Evolutionary conservation across 805 yeast genomes (phyloP), one percentile per base, ranked within the genome.

Genomic region (Zygoascus ofunaensis): DNA sequence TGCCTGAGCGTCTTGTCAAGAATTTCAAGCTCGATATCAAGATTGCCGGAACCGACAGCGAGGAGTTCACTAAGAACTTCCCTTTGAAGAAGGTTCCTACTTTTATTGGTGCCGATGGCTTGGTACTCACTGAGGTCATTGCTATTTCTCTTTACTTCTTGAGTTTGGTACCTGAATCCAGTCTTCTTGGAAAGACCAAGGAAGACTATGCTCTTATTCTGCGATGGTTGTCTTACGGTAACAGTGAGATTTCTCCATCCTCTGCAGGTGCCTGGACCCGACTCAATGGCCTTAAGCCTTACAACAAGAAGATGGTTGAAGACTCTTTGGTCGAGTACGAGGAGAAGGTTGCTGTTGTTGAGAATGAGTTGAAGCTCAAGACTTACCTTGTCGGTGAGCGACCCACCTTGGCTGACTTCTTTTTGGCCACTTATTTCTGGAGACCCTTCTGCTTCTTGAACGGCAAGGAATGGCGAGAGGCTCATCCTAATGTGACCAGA

Each of bases 211-310:
- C 84, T 48, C 65, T 65, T 56, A 70, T 87, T 57, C 63, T 87
- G 55, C 79, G 71, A 68, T 87, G 94, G 94, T 57, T 80, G 63
- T 84, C 95, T 2, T 68, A 84, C 55, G 71, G 79, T 63, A 85
- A 82, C 72, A 57, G 75, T 55, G 95, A 89, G 56, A 55, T 82
- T 47, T 61, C 81, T 53, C 57, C 68, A 39, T 56, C 65, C 46
- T 55, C 72, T 42, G 73, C 74, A 47, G 56, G 52, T 33, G 75
- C 76, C 52, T 76, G 85, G 66, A 61, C 62, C 48, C 82, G 87
- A 55, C 60, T 82, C 44, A 58, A 65, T 39, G 95, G 95, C 57
- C 65, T 60, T 43, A 62, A 52, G 44, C 89, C 94, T 52, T 86
- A 77, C 80, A 80, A 83, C 82, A 82, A 83, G 77, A 81, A 79